Base-by-base conservation (phyloP, 495 filamentous ascomycete genomes). In the Aspergillus asperescens region DNA sequence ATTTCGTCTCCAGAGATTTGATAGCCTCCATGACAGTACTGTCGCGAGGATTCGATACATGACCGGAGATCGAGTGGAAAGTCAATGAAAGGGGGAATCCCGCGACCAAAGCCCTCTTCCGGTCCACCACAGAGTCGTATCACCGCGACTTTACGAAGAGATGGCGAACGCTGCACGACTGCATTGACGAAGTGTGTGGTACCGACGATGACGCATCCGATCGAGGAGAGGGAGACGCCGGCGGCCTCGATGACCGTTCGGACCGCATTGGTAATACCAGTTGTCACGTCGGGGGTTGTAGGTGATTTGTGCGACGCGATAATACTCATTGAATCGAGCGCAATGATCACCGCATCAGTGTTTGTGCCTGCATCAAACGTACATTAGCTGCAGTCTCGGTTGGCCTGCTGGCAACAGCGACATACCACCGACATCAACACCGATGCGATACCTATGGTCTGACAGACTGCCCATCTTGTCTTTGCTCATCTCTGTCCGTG, bases 161-260 rank as follows among this genome's bases (percentile, higher is more conserved):
- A 67, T 5, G 69, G 54, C 16, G 70, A 65, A 49, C 82, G 79
- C 19, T 76, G 65, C 1, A 83, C 67, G 38, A 85, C 77, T 8
- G 81, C 81, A 55, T 85, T 85, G 58, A 85, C 74, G 61, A 83
- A 84, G 55, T 80, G 78, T 1, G 81, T 84, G 5, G 82, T 85
- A 1, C 82, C 82, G 50, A 85, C 76, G 15, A 78, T 82, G 8
- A 84, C 75, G 54, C 73, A 78, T 7, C 72, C 74, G 29, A 85
- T 71, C 3, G 69, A 48, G 1, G 57, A 57, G 6, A 70, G 62
- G 13, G 60, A 54, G 29, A 81, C 65, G n/a, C 49, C 56, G 0
- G 71, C 64, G 5, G 64, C 55, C 24, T 69, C 32, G 45, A 81
- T 67, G 31, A 82, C 75, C 20, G 62, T 61, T 5, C 61, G 68